Evolutionary conservation across 495 filamentous ascomycete species (phyloP).

Genomic region (Daldinia decipiens): DNA sequence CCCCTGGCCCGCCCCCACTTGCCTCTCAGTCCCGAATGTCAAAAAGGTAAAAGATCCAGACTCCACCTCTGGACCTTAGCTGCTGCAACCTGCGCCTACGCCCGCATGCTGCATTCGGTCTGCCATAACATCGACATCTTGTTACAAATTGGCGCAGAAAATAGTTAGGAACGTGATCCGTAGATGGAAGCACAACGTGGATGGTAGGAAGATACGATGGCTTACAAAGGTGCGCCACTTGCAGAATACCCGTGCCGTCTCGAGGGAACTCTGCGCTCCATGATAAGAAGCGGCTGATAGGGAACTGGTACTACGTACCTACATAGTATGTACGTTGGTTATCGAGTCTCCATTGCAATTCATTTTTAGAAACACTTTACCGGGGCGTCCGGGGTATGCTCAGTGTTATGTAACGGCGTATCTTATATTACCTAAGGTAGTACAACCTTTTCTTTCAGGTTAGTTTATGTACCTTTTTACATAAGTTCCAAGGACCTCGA

Average conservation of each 20-base stretch:
- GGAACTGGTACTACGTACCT: conserved; percentile 6
- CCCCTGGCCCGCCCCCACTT: conserved; percentile 20
- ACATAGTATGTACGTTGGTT: too few species aligned
- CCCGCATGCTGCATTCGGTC: conserved; percentile 10
- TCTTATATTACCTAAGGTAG: too few species aligned
- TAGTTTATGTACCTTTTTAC: background rate
- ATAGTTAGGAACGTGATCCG: background rate
- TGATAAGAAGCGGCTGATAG: conserved; percentile 14
- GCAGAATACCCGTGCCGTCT: conserved; percentile 16
- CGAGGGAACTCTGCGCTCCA: conserved; percentile 2
- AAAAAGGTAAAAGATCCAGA: conserved; percentile 26
- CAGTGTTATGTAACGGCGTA: conserved; percentile 4
- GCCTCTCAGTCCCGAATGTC: conserved; percentile 23
- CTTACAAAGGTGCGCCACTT: conserved; percentile 1
- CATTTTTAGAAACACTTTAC: conserved; percentile 42
- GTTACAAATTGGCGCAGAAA: background rate
- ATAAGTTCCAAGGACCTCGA: conserved; percentile 1
- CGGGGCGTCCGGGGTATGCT: conserved; percentile 27
- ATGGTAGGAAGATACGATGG: background rate
- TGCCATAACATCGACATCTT: background rate
- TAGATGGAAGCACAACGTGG: background rate
- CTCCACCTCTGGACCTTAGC: background rate
- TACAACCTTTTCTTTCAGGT: too few species aligned
- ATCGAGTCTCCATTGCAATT: background rate
- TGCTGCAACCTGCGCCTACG: background rate